These are phyloP conservation scores for Angomonas deanei DNA, from an alignment of 208 protist species.

Conservation along the genomic window DNA sequence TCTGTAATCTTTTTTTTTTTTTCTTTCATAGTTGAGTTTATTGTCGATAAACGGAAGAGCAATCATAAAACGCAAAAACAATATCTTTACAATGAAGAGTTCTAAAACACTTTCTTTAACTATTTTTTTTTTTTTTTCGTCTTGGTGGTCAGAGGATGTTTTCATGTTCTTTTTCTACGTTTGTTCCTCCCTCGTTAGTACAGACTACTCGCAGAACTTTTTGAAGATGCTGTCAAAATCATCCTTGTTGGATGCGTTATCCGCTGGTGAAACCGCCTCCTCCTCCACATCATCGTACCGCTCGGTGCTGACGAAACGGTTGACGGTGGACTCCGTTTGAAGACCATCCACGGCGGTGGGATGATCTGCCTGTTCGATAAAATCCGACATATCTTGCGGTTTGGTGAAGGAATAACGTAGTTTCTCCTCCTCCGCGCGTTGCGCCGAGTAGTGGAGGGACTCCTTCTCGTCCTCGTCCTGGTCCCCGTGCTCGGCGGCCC, in stretches of 20 bases:
- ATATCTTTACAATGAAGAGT: neutral
- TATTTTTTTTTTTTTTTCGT: too few species aligned
- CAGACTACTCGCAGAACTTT: slow-evolving; percentile 4
- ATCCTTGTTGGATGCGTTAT: neutral
- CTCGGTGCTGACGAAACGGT: slow-evolving; percentile 8
- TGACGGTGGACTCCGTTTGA: slow-evolving; percentile 6
- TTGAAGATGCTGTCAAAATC: slow-evolving; percentile 11
- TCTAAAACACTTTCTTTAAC: too few species aligned
- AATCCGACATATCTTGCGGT: neutral
- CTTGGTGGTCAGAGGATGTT: too few species aligned
- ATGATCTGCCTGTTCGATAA: neutral
- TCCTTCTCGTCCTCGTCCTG: slow-evolving; percentile 7
- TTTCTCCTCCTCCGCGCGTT: slow-evolving; percentile 6
- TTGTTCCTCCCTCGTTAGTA: too few species aligned
- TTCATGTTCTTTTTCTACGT: too few species aligned
- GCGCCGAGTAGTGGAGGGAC: too few species aligned
- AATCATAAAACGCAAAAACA: neutral
- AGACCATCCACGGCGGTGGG: slow-evolving; percentile 6
- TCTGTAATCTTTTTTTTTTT: neutral
- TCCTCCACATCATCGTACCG: neutral
- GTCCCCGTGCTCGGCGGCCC: slow-evolving; percentile 6
- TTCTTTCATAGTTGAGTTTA: neutral
- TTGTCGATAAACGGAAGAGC: neutral
- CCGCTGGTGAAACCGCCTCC: neutral
- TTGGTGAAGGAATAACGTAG: neutral